Evolutionary conservation across 257 asterid species (phyloP), one percentile per base, ranked within the genome.

Genomic region (Gentiana straminea): DNA sequence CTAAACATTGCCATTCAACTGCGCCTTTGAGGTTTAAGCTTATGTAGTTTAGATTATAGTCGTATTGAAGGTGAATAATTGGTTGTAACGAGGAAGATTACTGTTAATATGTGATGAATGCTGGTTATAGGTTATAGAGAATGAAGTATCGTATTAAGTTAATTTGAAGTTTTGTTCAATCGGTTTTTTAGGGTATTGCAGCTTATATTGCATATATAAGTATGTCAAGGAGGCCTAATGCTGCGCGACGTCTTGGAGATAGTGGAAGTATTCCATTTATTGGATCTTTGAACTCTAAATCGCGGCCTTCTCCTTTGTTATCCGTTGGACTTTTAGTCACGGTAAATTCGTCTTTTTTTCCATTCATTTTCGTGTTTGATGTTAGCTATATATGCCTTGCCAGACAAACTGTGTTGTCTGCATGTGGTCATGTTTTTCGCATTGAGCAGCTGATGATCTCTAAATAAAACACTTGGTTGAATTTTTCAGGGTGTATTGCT

Each of bases 211-310:
- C 24, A 24, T 24, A 24, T 24, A 24, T 24, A 24, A 24, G 24
- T 24, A 86, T 86, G 95, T 84, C 94, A 24, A 81, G 97, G 68
- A 84, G 97, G 74, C 80, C 89, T 66, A 75, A 52, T 61, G 62
- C 86, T 49, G 62, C 89, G 52, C 95, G 96, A 24, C 91, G 94
- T 33, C 61, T 81, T 50, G 67, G 75, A 49, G 94, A 86, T 65
- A 36, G 78, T 51, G 94, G 79, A 34, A 43, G 84, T 71, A 63
- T 82, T 61, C 86, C 96, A 33, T 86, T 82, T 67, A 73, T 81
- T 55, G 94, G 94, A 45, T 84, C 79, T 62, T 66, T 90, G 68
- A 84, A 90, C 62, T 64, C 84, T 50, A 90, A 90, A 71, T 74
- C 94, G 38, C 97, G 91, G 33, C 85, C 84, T 39, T 86, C 94